phyloP scores from a whole-genome alignment of 306 rosid species.

The Vigna mungo region DNA sequence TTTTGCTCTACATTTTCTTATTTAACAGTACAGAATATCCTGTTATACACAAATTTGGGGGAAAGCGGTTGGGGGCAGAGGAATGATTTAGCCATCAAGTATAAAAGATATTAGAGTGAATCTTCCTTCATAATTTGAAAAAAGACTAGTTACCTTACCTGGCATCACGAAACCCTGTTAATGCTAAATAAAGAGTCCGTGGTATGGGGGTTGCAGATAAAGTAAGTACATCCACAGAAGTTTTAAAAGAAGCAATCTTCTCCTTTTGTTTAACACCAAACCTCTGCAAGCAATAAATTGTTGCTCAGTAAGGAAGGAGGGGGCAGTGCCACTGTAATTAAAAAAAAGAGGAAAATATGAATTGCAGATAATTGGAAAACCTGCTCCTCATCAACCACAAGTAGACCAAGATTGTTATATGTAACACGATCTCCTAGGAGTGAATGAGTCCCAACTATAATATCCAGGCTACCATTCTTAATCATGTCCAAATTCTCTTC shows the following conservation, averaged over 20 bases:
- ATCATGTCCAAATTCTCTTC: constrained; percentile 74
- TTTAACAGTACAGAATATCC: constrained; percentile 1
- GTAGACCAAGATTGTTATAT: constrained; percentile 88
- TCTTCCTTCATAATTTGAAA: constrained; percentile 29
- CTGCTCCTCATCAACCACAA: constrained; percentile 98
- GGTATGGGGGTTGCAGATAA: constrained; percentile 97
- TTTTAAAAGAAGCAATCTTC: constrained; percentile 92
- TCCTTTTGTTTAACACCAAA: constrained; percentile 99
- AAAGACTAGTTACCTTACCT: constrained; percentile 84
- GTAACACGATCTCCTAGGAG: constrained; percentile 95
- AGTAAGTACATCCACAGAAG: constrained; percentile 92
- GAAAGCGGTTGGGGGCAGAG: background rate
- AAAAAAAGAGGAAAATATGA: constrained; percentile 33
- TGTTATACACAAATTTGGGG: background rate
- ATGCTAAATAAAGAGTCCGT: constrained; percentile 92
- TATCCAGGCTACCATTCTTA: constrained; percentile 77
- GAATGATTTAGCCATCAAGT: constrained; percentile 3
- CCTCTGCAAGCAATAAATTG: constrained; percentile 63
- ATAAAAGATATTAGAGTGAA: constrained; percentile 11
- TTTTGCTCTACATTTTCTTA: background rate
- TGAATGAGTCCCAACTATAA: constrained; percentile 92
- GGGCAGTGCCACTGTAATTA: constrained; percentile 27
- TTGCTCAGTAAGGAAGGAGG: constrained; percentile 31
- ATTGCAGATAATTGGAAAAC: constrained; percentile 53
- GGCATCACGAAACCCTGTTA: constrained; percentile 97